Evolutionary conservation across 1,284 basidiomycete genomes (phyloP).

Genomic region (Ceratobasidium sp.): DNA sequence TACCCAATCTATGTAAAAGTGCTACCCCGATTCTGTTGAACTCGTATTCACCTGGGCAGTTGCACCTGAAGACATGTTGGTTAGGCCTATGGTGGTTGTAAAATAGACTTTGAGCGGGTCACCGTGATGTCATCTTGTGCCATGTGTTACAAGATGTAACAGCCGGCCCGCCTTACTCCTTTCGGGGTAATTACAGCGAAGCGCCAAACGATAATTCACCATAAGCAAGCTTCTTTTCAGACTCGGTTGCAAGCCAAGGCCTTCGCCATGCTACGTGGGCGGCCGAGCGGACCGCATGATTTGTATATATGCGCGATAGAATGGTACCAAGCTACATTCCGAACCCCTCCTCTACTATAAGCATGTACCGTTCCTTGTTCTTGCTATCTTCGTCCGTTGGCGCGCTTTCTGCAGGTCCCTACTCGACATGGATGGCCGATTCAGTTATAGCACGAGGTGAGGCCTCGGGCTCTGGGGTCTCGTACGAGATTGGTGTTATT

Average conservation of each 20-base stretch:
- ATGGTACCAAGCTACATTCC: not conserved
- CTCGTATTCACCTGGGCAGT: slow-evolving; percentile 16
- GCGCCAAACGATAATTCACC: not conserved
- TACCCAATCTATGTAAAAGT: not conserved
- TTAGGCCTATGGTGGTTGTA: not conserved
- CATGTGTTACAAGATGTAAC: slow-evolving; percentile 12
- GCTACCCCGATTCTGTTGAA: not conserved
- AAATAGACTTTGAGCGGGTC: not conserved
- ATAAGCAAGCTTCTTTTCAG: slow-evolving; percentile 3
- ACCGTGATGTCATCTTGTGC: not conserved
- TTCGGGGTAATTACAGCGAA: slow-evolving; percentile 2
- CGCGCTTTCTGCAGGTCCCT: slow-evolving; percentile 8
- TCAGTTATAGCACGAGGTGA: slow-evolving; percentile 36
- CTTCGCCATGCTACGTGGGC: slow-evolving; percentile 33
- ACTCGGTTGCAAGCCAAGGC: not conserved
- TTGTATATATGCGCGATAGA: slow-evolving; percentile 7
- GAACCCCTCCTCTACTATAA: not conserved
- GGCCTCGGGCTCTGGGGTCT: slow-evolving; percentile 13
- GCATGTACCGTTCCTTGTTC: slow-evolving; percentile 15
- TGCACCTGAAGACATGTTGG: slow-evolving; percentile 19
- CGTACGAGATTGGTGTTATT: slow-evolving; percentile 35
- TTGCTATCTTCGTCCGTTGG: slow-evolving; percentile 10
- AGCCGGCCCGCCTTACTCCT: slow-evolving; percentile 32
- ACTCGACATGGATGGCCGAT: slow-evolving; percentile 40
- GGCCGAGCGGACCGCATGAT: slow-evolving; percentile 15